Evolutionary conservation across 192 early-diverging fungal species (phyloP).

Genomic region (Gigaspora rosea): DNA sequence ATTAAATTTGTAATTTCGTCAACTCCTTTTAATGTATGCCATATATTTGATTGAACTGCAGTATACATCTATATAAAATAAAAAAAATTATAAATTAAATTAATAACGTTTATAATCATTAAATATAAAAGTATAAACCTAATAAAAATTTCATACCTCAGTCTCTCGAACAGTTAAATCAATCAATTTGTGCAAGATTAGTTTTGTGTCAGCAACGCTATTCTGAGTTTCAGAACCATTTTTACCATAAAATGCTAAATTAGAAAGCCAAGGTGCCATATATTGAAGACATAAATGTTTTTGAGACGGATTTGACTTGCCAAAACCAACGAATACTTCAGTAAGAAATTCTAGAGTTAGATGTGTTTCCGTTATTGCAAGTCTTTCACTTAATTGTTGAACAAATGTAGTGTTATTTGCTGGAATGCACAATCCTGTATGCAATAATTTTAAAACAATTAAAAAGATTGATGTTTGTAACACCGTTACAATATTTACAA

Average conservation of each 20-base stretch:
- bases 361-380: slow-evolving; percentile 73
- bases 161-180: slow-evolving; percentile 81
- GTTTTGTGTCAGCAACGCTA: slow-evolving; percentile 61
- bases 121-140: neutral
- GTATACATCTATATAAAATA: slow-evolving; percentile 64
- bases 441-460: neutral
- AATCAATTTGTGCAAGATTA: slow-evolving; percentile 76
- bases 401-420: slow-evolving; percentile 85
- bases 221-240: slow-evolving; percentile 47
- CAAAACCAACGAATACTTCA: slow-evolving; percentile 83
- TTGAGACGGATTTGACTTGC: slow-evolving; percentile 65
- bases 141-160: slow-evolving; percentile 46
- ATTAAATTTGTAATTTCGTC: slow-evolving; percentile 80
- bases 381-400: slow-evolving; percentile 72
- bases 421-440: slow-evolving; percentile 79
- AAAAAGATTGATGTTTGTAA: neutral
- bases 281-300: slow-evolving; percentile 86
- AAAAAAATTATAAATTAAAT: slow-evolving; percentile 21
- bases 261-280: slow-evolving; percentile 86
- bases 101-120: neutral
- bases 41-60: slow-evolving; percentile 82
- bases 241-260: slow-evolving; percentile 65
- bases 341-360: slow-evolving; percentile 89
- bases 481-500: neutral
- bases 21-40: slow-evolving; percentile 75